A percentile compares a stretch with the other conserved stretches of the same genome.
These are phyloP conservation scores for Fragilariopsis cylindrus DNA, from an alignment of 108 stramenopile species.

Conservation along the genomic window DNA sequence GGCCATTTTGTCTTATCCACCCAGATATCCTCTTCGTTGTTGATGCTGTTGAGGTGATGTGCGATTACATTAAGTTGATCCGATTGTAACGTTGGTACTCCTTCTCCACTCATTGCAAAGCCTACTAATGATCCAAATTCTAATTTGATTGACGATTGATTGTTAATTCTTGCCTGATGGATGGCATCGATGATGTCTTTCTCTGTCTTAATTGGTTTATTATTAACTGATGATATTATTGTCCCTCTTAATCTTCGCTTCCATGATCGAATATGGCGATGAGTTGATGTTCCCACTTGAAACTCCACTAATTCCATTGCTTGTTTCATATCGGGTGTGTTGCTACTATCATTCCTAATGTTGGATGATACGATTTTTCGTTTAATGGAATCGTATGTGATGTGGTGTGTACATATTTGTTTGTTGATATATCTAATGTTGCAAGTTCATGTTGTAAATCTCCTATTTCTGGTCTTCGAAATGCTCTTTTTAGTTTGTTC, in stretches of 20 bases:
- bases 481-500: no score
- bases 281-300: neutral
- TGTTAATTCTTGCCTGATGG: neutral
- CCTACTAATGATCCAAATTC: neutral
- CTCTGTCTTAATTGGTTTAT: neutral
- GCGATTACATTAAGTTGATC: slow-evolving; percentile 23
- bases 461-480: no score
- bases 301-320: neutral
- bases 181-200: neutral
- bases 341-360: neutral
- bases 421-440: no score
- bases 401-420: no score
- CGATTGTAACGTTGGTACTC: neutral
- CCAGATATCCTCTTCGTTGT: neutral
- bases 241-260: slow-evolving; percentile 8
- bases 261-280: neutral
- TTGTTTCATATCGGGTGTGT: neutral
- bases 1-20: slow-evolving; percentile 3
- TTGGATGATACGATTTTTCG: neutral
- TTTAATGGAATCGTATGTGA: neutral
- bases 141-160: neutral
- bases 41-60: neutral
- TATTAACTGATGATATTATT: neutral
- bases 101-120: slow-evolving; percentile 10
- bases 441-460: no score